Conservation (phyloP, 805 yeast genomes). For the Naumovozyma baii region DNA sequence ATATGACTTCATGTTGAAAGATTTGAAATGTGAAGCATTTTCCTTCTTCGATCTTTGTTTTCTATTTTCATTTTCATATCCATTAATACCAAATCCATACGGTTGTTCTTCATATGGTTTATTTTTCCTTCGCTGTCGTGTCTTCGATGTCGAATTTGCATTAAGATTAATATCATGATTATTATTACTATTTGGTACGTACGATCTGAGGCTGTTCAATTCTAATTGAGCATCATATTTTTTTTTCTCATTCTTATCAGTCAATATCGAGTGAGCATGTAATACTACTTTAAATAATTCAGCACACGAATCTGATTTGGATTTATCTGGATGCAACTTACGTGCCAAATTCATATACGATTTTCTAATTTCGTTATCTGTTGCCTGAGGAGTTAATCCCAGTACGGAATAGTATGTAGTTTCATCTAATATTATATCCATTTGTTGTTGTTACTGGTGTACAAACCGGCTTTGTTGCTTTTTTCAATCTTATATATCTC, state of each 20-base stretch:
- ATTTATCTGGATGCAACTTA: conserved; percentile 73
- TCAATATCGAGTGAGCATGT: conserved; percentile 26
- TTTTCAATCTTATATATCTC: too few species aligned
- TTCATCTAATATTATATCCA: conserved; percentile 17
- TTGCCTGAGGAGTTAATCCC: conserved; percentile 20
- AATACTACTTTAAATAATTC: conserved; percentile 26
- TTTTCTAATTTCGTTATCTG: conserved; percentile 44
- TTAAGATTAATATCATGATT: background rate
- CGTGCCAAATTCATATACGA: conserved; percentile 72
- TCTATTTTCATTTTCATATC: background rate
- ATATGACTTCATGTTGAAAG: conserved; percentile 24
- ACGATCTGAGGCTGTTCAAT: conserved; percentile 12
- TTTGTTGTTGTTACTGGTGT: too few species aligned
- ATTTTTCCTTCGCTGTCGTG: conserved; percentile 7
- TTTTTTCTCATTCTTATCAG: conserved; percentile 15
- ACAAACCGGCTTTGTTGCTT: too few species aligned
- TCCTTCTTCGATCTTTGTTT: background rate
- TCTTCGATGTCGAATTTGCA: background rate
- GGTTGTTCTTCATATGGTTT: conserved; percentile 29
- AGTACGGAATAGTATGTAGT: conserved; percentile 26
- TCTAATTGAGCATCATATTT: conserved; percentile 17
- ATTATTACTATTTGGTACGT: conserved; percentile 6
- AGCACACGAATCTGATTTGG: conserved; percentile 34
- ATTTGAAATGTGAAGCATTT: conserved; percentile 8
- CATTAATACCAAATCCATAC: conserved; percentile 25